phyloP scores from a whole-genome alignment of 306 rosid species.

The Lathyrus sativus region DNA sequence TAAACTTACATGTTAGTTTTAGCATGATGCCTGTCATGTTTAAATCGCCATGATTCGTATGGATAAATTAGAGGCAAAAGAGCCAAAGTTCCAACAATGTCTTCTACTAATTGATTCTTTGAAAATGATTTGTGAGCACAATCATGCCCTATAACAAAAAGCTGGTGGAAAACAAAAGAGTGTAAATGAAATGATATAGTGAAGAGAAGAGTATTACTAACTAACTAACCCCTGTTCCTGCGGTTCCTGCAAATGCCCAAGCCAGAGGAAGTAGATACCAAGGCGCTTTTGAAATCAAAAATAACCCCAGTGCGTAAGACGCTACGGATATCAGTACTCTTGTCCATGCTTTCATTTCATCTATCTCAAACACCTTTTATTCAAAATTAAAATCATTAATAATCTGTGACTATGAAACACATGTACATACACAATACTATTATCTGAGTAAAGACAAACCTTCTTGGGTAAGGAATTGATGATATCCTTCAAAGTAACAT shows the following conservation, averaged over 20 bases:
- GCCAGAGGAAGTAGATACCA: conserved; percentile 97
- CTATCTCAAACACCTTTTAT: conserved; percentile 78
- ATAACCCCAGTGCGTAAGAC: conserved; percentile 77
- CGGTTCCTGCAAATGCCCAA: too few relatives aligned
- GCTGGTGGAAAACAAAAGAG: conserved; percentile 44
- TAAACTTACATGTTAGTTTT: conserved; percentile 83
- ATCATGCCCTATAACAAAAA: conserved; percentile 94
- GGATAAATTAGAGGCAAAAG: conserved; percentile 89
- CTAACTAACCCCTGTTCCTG: too few relatives aligned
- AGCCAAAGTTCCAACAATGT: conserved; percentile 86
- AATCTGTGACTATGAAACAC: too few relatives aligned
- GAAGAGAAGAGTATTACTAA: too few relatives aligned
- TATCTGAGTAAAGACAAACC: conserved; percentile 30
- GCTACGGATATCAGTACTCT: conserved; percentile 72
- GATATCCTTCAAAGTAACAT: conserved; percentile 68
- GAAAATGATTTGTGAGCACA: conserved; percentile 92
- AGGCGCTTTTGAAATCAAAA: conserved; percentile 77
- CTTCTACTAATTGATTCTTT: conserved; percentile 85
- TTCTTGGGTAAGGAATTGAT: conserved; percentile 74
- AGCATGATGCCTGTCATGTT: conserved; percentile 93
- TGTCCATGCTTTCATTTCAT: conserved; percentile 75
- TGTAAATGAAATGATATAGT: background rate
- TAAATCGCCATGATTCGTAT: conserved; percentile 93
- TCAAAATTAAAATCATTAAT: conserved; percentile 28
- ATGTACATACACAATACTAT: too few relatives aligned